Evolutionary conservation across 116 monocot genomes (phyloP).

Genomic region (Posidonia oceanica): DNA sequence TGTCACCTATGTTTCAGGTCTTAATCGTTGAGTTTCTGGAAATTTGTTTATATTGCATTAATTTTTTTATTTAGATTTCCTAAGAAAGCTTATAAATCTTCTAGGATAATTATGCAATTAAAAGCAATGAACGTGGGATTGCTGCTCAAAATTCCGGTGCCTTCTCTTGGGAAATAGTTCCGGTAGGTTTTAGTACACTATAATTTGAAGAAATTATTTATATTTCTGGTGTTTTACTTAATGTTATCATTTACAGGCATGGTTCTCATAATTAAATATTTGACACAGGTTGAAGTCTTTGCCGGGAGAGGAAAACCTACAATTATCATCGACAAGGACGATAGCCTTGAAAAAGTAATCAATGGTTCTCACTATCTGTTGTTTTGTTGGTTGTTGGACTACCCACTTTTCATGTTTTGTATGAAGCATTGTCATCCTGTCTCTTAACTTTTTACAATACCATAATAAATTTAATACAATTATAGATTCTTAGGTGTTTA

Average conservation of each 20-base stretch:
- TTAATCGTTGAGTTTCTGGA: not conserved
- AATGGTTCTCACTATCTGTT: not conserved
- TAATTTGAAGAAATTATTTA: not conserved
- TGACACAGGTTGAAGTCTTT: slow-evolving; percentile 70
- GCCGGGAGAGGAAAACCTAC: slow-evolving; percentile 77
- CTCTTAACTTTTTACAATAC: not conserved
- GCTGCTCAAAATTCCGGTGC: slow-evolving; percentile 61
- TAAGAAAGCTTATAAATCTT: not conserved
- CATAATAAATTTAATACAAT: too few relatives aligned
- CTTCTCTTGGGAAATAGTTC: slow-evolving; percentile 89
- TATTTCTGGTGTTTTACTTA: not conserved
- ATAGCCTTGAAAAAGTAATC: slow-evolving; percentile 65
- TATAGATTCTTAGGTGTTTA: too few relatives aligned
- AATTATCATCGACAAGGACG: slow-evolving; percentile 64
- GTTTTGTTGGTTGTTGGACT: not conserved
- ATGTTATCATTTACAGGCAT: not conserved
- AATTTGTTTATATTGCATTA: not conserved
- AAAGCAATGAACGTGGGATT: slow-evolving; percentile 89
- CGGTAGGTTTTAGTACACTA: slow-evolving; percentile 29
- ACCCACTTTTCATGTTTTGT: not conserved
- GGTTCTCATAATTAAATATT: not conserved
- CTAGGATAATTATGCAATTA: slow-evolving; percentile 77
- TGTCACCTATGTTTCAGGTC: not conserved
- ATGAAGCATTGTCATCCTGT: not conserved
- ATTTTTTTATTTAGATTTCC: not conserved